phyloP scores from a whole-genome alignment of 306 rosid genomes.

The Dryas alaskensis region DNA sequence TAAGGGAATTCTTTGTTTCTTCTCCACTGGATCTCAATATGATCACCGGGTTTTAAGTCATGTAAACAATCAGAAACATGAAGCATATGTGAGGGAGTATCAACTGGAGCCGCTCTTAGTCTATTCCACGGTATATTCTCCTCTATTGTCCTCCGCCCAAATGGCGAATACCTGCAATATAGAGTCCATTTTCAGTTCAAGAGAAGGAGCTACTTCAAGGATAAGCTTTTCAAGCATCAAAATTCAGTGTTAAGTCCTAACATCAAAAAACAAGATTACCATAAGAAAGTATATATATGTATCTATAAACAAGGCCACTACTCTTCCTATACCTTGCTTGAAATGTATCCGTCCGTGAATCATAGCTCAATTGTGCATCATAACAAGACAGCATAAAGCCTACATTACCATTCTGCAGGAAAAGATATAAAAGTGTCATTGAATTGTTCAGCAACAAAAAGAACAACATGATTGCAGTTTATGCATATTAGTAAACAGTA shows the following conservation, averaged over 20 bases:
- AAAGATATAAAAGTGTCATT: constrained; percentile 8
- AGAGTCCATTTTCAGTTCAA: constrained; percentile 18
- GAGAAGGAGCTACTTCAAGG: background rate
- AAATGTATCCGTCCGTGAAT: constrained; percentile 53
- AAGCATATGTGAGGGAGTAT: constrained; percentile 58
- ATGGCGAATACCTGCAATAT: constrained; percentile 65
- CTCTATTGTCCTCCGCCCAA: constrained; percentile 73
- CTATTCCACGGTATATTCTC: constrained; percentile 79
- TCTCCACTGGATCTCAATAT: constrained; percentile 96
- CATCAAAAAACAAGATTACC: background rate
- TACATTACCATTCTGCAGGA: constrained; percentile 79
- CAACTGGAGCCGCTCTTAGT: constrained; percentile 68
- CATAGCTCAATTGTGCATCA: constrained; percentile 82
- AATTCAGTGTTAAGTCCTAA: background rate
- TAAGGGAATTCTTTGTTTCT: constrained; percentile 77
- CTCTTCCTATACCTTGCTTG: constrained; percentile 67
- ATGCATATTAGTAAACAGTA: background rate
- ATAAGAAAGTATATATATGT: no score
- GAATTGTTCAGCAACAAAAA: constrained; percentile 11
- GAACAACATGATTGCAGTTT: constrained; percentile 2
- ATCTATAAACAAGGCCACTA: constrained; percentile 6
- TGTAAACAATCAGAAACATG: constrained; percentile 66
- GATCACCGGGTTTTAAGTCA: constrained; percentile 76
- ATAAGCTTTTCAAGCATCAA: constrained; percentile 13
- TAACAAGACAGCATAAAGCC: constrained; percentile 94